Base-by-base conservation (phyloP, 768 basidiomycete species). In the Leccinum ochraceum region DNA sequence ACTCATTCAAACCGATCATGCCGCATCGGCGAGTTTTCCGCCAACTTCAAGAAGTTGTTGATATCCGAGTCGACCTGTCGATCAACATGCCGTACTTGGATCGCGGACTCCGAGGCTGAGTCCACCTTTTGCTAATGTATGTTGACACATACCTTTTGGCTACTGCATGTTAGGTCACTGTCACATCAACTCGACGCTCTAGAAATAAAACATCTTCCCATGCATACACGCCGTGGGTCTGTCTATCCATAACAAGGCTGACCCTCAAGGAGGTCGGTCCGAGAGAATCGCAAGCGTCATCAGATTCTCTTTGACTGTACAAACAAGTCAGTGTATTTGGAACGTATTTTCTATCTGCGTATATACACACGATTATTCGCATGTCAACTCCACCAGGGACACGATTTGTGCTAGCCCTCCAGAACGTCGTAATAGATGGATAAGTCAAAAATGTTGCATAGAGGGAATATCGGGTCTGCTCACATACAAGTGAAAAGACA, bases 201-300 rank as follows among this genome's bases (percentile, higher is more conserved):
- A 49, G 10, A 49, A 36, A 61, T 63, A 36, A 39, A 42, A 20
- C 20, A 26, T 57, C n/a, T 37, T 11, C 17, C 24, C 34, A 24
- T 34, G 26, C 46, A 20, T 14, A 36, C 14, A 36, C 36, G 20
- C 48, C 16, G 11, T 34, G 32, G 11, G 20, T 61, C 11, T 16
- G 36, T 37, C 34, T 6, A 14, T 28, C 36, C 48, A n/a, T 36
- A 5, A 6, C 24, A 36, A 63, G 54, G 46, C 53, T 64, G 49
- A 64, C 64, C 11, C 11, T 54, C 63, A n/a, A 64, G 63, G 39
- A 65, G 24, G 46, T 26, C 59, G 32, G 61, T 66, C 51, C 26
- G 54, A 26, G 63, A 30, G 28, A 30, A 66, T 60, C 39, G n/a
- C 36, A 54, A 60, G 17, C 59, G 22, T 24, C 14, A 62, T 62